Evolutionary conservation across 2,329 filamentous ascomycete genomes (phyloP), one percentile per base, ranked within the genome.

Genomic region (Lasiodiplodia hormozganensis): DNA sequence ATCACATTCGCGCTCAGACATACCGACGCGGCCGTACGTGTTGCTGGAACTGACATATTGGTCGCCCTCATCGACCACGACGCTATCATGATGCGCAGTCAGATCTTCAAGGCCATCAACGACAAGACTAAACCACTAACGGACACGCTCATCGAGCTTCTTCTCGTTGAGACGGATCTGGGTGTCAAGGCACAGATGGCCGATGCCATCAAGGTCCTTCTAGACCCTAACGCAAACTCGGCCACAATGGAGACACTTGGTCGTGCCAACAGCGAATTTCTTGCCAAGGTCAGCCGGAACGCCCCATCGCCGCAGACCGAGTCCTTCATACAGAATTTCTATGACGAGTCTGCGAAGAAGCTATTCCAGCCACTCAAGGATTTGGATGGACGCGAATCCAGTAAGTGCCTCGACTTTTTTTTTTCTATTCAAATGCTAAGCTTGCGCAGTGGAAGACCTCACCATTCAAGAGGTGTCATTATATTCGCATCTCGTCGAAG

Each of bases 31-130:
- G 86, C 90, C 0, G 92, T 97, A 65, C 88, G 96, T 70, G 93
- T 97, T 2, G 96, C 94, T 5, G 96, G 94, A 12, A 97, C 94
- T 2, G 96, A 99, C 73, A 94, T 98, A 40, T 82, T 99, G 60
- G 92, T 97, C 8, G 93, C 94, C 5, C 90, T 98, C 80, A 96
- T 99, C 73, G 96, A 99, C 74, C 94, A 98, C 76, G 96, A 99
- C 74, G 92, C 95, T 2, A 88, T 94, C 73, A 94, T 97, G 91
- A 95, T 99, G 77, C 91, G 96, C 60, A 90, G 91, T 72, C 96
- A 95, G 67, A 94, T 98, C 74, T 95, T 97, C 79, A 93, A 94
- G 70, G 93, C 97, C 72, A 91, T 97, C 70, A 90, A 91, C 72
- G 94, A 97, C 72, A 94, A 94, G 76, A 89, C 92, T 73, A 89